Conservation (phyloP, 2,329 filamentous ascomycete genomes). For the Massarina eburnea region DNA sequence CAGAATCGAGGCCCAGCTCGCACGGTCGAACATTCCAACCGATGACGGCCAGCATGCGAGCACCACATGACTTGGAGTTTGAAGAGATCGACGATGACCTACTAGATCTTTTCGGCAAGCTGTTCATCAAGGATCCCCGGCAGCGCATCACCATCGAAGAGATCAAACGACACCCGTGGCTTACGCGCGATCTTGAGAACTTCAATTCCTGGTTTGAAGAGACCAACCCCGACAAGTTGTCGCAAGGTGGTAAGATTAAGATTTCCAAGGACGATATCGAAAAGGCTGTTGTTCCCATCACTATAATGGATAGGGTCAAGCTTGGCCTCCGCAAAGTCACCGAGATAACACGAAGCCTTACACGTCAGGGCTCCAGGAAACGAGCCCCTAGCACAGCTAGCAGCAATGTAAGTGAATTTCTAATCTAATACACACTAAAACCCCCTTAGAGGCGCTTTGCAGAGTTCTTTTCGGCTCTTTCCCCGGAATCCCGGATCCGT, state of each 20-base stretch:
- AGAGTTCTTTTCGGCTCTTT: no score
- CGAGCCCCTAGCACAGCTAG: slow-evolving; percentile 58
- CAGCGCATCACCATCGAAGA: slow-evolving; percentile 87
- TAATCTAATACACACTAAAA: no score
- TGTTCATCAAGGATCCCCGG: slow-evolving; percentile 86
- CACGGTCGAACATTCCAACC: slow-evolving; percentile 50
- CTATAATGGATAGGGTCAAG: slow-evolving; percentile 77
- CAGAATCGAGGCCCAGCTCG: slow-evolving; percentile 49
- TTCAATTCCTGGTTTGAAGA: slow-evolving; percentile 86
- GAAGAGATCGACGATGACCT: slow-evolving; percentile 83
- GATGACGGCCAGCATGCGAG: slow-evolving; percentile 68
- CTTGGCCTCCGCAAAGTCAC: slow-evolving; percentile 66
- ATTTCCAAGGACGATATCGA: slow-evolving; percentile 92
- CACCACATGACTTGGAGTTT: slow-evolving; percentile 77
- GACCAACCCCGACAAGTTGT: slow-evolving; percentile 79
- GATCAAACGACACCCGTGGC: slow-evolving; percentile 93
- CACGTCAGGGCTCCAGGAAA: slow-evolving; percentile 49
- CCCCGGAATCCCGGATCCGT: no score
- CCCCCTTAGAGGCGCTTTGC: no score
- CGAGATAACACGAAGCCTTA: slow-evolving; percentile 29
- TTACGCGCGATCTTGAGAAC: slow-evolving; percentile 75
- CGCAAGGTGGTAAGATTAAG: slow-evolving; percentile 82
- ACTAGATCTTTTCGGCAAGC: slow-evolving; percentile 72
- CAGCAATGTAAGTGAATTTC: no score
- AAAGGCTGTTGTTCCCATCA: slow-evolving; percentile 75